Evolutionary conservation across 2,329 filamentous ascomycete genomes (phyloP).

Genomic region (Aureobasidium melanogenum): DNA sequence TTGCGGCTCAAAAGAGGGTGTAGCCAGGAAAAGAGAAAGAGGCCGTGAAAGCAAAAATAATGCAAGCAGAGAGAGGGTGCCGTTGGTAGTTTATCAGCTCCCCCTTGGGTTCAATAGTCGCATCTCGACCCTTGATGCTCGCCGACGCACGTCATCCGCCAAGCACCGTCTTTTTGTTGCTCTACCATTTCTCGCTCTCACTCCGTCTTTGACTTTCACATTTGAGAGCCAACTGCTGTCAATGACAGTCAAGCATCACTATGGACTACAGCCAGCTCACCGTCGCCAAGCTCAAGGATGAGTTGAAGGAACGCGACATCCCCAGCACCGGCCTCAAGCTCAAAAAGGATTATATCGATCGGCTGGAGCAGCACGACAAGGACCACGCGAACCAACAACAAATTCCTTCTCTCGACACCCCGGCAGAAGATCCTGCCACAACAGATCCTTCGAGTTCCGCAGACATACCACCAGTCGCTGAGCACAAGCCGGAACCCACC

Average conservation of each 20-base stretch:
- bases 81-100: background rate
- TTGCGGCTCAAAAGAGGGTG: background rate
- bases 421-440: background rate
- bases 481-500: background rate
- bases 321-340: conserved; percentile 36
- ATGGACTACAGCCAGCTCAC: conserved; percentile 39
- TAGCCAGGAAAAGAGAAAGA: background rate
- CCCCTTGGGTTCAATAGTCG: background rate
- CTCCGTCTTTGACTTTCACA: background rate
- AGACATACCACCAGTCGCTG: background rate
- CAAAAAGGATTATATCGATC: conserved; percentile 41
- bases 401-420: background rate
- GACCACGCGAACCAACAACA: background rate
- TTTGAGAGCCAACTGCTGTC: background rate
- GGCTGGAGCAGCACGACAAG: conserved; percentile 26
- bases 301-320: conserved; percentile 40
- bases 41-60: background rate
- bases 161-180: background rate
- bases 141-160: background rate
- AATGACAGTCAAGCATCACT: background rate
- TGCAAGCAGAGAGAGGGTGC: background rate
- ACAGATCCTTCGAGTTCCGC: background rate
- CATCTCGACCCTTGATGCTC: background rate
- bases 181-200: background rate
- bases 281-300: conserved; percentile 36